Evolutionary conservation across 108 stramenopile genomes (phyloP).

Genomic region (Pelagomonas calceolata): DNA sequence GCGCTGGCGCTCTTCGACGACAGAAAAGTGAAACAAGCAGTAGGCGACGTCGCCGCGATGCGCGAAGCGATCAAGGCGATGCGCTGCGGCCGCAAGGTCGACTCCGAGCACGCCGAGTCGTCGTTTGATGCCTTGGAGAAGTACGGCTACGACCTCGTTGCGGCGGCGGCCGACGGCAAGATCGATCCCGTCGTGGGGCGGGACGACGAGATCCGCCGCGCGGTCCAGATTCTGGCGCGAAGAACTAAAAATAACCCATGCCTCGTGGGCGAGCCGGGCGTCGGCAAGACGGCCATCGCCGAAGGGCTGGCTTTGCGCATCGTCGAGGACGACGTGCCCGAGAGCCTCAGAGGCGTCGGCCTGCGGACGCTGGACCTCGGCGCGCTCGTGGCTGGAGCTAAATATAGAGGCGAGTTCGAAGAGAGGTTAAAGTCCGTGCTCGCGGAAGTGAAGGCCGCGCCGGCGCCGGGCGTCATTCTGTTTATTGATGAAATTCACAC

Average conservation of each 20-base stretch:
- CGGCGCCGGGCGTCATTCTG: slow-evolving; percentile 79
- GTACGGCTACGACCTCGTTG: slow-evolving; percentile 89
- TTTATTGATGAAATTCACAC: slow-evolving; percentile 99
- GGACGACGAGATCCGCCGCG: slow-evolving; percentile 83
- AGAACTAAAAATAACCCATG: slow-evolving; percentile 92
- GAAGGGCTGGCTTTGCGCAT: slow-evolving; percentile 84
- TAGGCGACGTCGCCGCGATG: slow-evolving; percentile 31
- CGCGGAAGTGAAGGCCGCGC: slow-evolving; percentile 82
- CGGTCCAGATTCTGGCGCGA: slow-evolving; percentile 82
- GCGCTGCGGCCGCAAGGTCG: slow-evolving; percentile 31
- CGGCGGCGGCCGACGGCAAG: slow-evolving; percentile 76
- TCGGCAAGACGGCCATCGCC: slow-evolving; percentile 92
- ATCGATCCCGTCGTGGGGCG: slow-evolving; percentile 94
- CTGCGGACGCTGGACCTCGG: slow-evolving; percentile 91
- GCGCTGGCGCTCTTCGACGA: slow-evolving; percentile 50
- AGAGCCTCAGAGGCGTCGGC: slow-evolving; percentile 59
- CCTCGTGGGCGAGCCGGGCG: slow-evolving; percentile 88
- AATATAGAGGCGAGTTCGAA: slow-evolving; percentile 97
- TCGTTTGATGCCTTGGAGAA: slow-evolving; percentile 84
- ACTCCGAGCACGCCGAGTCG: slow-evolving; percentile 60
- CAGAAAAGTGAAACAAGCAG: slow-evolving; percentile 33
- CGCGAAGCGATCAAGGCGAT: slow-evolving; percentile 44
- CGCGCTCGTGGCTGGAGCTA: slow-evolving; percentile 93
- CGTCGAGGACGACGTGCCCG: slow-evolving; percentile 73
- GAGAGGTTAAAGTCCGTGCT: slow-evolving; percentile 96